These are phyloP conservation scores for Dryas octopetala DNA, from an alignment of 306 rosid species.

Conservation along the genomic window DNA sequence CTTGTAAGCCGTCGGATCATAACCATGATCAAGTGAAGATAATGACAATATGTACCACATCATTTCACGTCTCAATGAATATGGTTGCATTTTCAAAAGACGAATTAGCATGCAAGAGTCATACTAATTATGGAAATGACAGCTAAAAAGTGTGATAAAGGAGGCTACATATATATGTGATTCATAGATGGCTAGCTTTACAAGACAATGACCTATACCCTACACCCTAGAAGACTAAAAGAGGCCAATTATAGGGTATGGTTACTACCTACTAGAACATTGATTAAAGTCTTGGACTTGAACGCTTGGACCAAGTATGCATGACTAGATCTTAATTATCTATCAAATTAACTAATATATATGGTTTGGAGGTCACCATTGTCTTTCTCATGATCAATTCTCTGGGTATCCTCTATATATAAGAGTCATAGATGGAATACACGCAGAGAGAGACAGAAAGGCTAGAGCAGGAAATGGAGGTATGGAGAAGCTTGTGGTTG, in stretches of 20 bases:
- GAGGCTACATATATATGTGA: background rate
- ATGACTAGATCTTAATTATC: background rate
- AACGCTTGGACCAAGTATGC: slow-evolving; percentile 27
- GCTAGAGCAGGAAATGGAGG: slow-evolving; percentile 25
- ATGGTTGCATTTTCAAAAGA: too few species aligned
- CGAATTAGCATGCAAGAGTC: background rate
- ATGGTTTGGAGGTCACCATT: background rate
- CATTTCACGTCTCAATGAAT: too few species aligned
- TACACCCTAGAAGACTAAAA: background rate
- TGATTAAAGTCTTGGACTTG: slow-evolving; percentile 1
- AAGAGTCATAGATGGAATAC: background rate
- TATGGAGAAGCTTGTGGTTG: slow-evolving; percentile 22
- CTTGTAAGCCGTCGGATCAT: too few species aligned
- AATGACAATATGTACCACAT: too few species aligned
- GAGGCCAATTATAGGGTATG: background rate
- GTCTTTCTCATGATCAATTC: background rate
- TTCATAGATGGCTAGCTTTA: background rate
- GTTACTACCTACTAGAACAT: slow-evolving; percentile 15
- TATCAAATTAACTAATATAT: background rate
- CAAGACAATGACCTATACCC: slow-evolving; percentile 20
- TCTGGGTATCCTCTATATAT: background rate
- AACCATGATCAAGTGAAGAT: too few species aligned
- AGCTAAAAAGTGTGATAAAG: background rate
- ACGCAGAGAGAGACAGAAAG: background rate
- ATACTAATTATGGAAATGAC: background rate